Evolutionary conservation across 1,284 basidiomycete species (phyloP), one percentile per base, ranked within the genome.

Genomic region (Hypsizygus ulmarius): DNA sequence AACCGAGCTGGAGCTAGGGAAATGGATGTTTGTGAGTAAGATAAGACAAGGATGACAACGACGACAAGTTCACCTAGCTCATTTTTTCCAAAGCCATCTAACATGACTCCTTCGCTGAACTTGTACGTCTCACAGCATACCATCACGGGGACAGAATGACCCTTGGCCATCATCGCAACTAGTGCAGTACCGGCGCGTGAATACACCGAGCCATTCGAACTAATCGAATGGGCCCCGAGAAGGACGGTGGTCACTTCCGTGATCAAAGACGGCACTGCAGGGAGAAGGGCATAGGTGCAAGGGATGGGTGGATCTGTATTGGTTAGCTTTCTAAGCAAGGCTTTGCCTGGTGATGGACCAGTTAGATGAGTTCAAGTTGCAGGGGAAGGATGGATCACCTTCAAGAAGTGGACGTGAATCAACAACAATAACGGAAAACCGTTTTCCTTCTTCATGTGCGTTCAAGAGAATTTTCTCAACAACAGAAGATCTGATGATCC

Each of bases 61-160:
- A 32, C 46, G 34, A 19, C 25, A 50, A 75, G n/a, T n/a, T 63
- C 59, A 87, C 94, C 93, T 29, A 97, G 74, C 69, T 99, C 97
- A 64, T 99, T 99, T 66, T 91, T 93, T 25, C 92, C 93, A 56
- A 99, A 93, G 27, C 90, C 90, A 67, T 99, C 97, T 42, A 99
- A 74, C 65, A 93, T 87, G 29, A 99, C 88, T 29, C 85, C 82
- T 59, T 99, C 97, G 16, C 90, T 90, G 61, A 97, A 98, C 67
- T 99, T 99, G 76, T 98, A 98, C 14, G 97, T 99, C 71, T 99
- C 97, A 59, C 95, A 97, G 60, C 94, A 97, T 12, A 96, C 93
- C 43, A 99, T 84, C 12, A 98, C 93, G 5, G 97, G 97, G 1
- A 98, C 87, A 15, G 85, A 86, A 61, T 89, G 82, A 46, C 84